phyloP scores from a whole-genome alignment of 2,329 filamentous ascomycete species.

The Sclerotinia sclerotiorum region DNA sequence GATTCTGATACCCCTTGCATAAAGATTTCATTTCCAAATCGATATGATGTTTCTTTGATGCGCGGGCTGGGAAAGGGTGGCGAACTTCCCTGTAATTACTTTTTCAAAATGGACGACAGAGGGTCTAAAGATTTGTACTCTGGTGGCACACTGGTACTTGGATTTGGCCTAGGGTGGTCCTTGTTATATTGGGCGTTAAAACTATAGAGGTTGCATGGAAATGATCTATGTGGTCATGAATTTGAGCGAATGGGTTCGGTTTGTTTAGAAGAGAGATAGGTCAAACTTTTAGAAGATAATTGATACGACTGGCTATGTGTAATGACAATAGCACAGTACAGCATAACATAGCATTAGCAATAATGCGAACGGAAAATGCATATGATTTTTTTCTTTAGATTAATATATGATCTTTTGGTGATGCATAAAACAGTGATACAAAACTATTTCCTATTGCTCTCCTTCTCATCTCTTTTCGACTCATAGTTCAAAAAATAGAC shows the following conservation, averaged over 20 bases:
- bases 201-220: slow-evolving; percentile 6
- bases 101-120: not conserved
- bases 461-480: too few species aligned
- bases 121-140: slow-evolving; percentile 11
- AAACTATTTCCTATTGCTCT: too few species aligned
- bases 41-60: slow-evolving; percentile 16
- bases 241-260: slow-evolving; percentile 6
- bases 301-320: not conserved
- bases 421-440: too few species aligned
- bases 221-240: slow-evolving; percentile 13
- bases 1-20: slow-evolving; percentile 10
- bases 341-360: slow-evolving; percentile 8
- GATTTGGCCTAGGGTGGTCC: slow-evolving; percentile 5
- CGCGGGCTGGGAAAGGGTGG: not conserved
- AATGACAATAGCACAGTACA: not conserved
- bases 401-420: too few species aligned
- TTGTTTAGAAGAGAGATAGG: not conserved
- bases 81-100: slow-evolving; percentile 14
- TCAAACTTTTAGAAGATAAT: not conserved
- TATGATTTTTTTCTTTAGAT: not conserved
- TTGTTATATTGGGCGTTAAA: slow-evolving; percentile 7
- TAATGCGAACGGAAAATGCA: slow-evolving; percentile 1
- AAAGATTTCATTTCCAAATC: slow-evolving; percentile 17
- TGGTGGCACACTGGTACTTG: not conserved
- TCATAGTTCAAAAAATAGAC: too few species aligned